Base-by-base conservation (phyloP, 2,329 filamentous ascomycete species). In the Penicillium sp. region DNA sequence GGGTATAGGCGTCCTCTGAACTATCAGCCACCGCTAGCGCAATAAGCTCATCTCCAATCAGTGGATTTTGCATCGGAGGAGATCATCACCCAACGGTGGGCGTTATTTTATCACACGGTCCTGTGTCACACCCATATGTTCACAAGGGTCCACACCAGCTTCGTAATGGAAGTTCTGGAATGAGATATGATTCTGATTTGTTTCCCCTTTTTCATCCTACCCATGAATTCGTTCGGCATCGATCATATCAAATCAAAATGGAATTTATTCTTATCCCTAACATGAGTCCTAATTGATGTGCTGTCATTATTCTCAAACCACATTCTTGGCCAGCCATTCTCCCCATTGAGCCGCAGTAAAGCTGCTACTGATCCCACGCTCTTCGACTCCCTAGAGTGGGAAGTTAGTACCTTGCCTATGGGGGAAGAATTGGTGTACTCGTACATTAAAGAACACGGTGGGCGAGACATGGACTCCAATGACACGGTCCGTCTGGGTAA, bases 381-480 rank as follows among this genome's bases (percentile, higher is more conserved):
- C 84, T 33, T 93, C 81, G 15, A 93, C 77, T 0, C 89, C 68
- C 67, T 68, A 44, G 33, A 42, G 35, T 32, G 45, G 31, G 41
- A 5, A 45, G 46, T 63, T 50, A 60, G 49, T 44, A 38, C 23
- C 36, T 36, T 27, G 23, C n/a, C 32, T 37, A 29, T 26, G 26
- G 10, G 3, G 12, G 18, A 13, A 15, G 10, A 13, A 12, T 31
- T 12, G 12, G 16, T 32, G 29, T 17, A 32, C 16, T 45, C 60
- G 56, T 48, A 64, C 88, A 64, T 96, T 80, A 62, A 93, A 89
- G 33, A 94, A 73, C 13, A 90, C 87, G 0, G 89, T 95, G 1
- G 90, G 90, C 28, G 86, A 90, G 27, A 95, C 86, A 69, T 96
- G 90, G 29, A 95, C 79, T 9, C 89, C 84, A 6, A 85, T 76